These are phyloP conservation scores for Acacia crassicarpa DNA, from an alignment of 306 rosid genomes.

Conservation along the genomic window DNA sequence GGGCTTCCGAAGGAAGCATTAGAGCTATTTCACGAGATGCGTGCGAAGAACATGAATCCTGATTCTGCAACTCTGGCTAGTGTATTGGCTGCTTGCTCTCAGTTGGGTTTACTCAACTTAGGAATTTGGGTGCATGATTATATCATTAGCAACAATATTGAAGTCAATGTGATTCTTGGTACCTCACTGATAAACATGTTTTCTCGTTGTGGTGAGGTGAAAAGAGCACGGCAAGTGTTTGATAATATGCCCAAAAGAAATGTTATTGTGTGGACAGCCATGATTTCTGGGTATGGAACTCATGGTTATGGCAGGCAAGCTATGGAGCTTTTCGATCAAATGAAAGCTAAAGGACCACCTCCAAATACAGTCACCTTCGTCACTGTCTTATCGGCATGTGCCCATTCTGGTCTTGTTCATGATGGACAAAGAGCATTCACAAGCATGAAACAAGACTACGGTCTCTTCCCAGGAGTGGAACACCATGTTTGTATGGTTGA, in stretches of 20 bases:
- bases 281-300: slow-evolving; percentile 85
- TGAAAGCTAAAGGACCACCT: slow-evolving; percentile 51
- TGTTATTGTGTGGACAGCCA: slow-evolving; percentile 86
- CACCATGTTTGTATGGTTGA: slow-evolving; percentile 90
- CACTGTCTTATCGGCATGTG: slow-evolving; percentile 82
- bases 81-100: slow-evolving; percentile 78
- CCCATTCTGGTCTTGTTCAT: slow-evolving; percentile 79
- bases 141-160: slow-evolving; percentile 42
- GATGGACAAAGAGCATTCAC: slow-evolving; percentile 64
- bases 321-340: slow-evolving; percentile 52
- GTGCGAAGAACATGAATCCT: slow-evolving; percentile 43
- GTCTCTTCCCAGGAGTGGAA: slow-evolving; percentile 72
- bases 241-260: slow-evolving; percentile 65
- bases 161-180: slow-evolving; percentile 59
- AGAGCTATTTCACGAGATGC: slow-evolving; percentile 50
- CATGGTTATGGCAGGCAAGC: slow-evolving; percentile 81
- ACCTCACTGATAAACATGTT: slow-evolving; percentile 87
- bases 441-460: slow-evolving; percentile 64
- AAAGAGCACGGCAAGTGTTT: slow-evolving; percentile 60
- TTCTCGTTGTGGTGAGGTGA: slow-evolving; percentile 71
- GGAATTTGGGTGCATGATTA: slow-evolving; percentile 73
- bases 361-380: slow-evolving; percentile 82
- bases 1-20: slow-evolving; percentile 66
- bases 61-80: slow-evolving; percentile 69
- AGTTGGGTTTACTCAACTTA: slow-evolving; percentile 64